These are phyloP conservation scores for Litchi chinensis DNA, from an alignment of 345 rosid genomes.

Conservation along the genomic window DNA sequence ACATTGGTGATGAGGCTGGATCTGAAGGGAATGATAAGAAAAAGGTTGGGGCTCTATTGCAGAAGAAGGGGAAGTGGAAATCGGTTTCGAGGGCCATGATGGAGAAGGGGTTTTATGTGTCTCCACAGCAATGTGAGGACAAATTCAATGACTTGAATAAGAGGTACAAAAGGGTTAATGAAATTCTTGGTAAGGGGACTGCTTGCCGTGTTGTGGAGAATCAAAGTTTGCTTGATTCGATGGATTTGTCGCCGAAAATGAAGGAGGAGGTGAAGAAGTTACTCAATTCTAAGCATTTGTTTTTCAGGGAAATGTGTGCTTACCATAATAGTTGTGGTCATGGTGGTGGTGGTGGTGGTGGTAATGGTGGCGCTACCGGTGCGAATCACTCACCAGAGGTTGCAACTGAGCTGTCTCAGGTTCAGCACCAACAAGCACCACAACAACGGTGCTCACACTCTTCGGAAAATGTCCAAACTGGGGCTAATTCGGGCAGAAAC, in stretches of 20 bases:
- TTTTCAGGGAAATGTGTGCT: conserved; percentile 97
- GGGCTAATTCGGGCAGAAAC: conserved; percentile 25
- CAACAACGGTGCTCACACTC: conserved; percentile 64
- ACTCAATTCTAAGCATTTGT: conserved; percentile 89
- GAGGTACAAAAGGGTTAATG: conserved; percentile 96
- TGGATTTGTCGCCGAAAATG: conserved; percentile 75
- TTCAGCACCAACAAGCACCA: conserved; percentile 37
- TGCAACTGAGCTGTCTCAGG: conserved; percentile 35
- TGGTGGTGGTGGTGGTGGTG: conserved; percentile 27
- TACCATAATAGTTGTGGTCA: conserved; percentile 90
- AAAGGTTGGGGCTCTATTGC: conserved; percentile 58
- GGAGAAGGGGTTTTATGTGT: conserved; percentile 94
- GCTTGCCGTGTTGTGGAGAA: conserved; percentile 96
- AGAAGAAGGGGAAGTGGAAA: conserved; percentile 99
- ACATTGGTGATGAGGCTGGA: conserved; percentile 89
- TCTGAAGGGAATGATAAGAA: conserved; percentile 64
- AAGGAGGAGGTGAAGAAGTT: conserved; percentile 86
- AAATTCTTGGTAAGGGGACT: conserved; percentile 85
- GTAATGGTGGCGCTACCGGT: conserved; percentile 28
- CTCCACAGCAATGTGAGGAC: conserved; percentile 98
- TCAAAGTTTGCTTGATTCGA: conserved; percentile 70
- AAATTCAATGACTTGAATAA: conserved; percentile 96
- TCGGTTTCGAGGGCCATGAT: conserved; percentile 94
- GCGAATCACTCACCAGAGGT: conserved; percentile 44
- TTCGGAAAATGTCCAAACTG: conserved; percentile 31